Conservation (phyloP, 2,329 filamentous ascomycete species). For the Trichophyton equinum region DNA sequence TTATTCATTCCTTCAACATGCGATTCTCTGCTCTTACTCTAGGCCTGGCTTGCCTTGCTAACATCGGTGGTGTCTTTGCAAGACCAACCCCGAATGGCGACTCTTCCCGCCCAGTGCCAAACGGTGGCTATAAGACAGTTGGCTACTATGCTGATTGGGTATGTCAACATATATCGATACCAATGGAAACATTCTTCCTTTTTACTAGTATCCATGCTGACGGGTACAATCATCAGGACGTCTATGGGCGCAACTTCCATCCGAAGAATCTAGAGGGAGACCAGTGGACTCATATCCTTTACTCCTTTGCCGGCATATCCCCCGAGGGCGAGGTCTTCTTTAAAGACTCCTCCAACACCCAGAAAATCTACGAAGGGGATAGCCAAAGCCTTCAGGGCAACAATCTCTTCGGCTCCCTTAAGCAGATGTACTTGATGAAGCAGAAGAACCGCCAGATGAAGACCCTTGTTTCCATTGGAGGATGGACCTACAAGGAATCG, state of each 20-base stretch:
- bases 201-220: not conserved
- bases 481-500: constrained; percentile 65
- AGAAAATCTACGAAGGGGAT: constrained; percentile 58
- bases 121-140: constrained; percentile 7
- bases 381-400: constrained; percentile 54
- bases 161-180: not conserved
- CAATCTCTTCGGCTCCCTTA: constrained; percentile 65
- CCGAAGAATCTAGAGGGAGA: constrained; percentile 71
- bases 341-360: constrained; percentile 54
- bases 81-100: not conserved
- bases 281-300: constrained; percentile 78
- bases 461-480: constrained; percentile 69
- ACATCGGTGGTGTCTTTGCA: not conserved
- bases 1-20: constrained; percentile 3
- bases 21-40: constrained; percentile 3
- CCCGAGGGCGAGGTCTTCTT: constrained; percentile 66
- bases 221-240: constrained; percentile 43
- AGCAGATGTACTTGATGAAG: constrained; percentile 65
- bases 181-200: not conserved
- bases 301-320: constrained; percentile 78
- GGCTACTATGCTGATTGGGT: constrained; percentile 13
- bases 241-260: constrained; percentile 74
- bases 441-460: constrained; percentile 65
- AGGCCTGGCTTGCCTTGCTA: constrained; percentile 5
- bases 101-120: not conserved